Base-by-base conservation (phyloP, 2,329 filamentous ascomycete genomes). In the Fusarium anguioides region DNA sequence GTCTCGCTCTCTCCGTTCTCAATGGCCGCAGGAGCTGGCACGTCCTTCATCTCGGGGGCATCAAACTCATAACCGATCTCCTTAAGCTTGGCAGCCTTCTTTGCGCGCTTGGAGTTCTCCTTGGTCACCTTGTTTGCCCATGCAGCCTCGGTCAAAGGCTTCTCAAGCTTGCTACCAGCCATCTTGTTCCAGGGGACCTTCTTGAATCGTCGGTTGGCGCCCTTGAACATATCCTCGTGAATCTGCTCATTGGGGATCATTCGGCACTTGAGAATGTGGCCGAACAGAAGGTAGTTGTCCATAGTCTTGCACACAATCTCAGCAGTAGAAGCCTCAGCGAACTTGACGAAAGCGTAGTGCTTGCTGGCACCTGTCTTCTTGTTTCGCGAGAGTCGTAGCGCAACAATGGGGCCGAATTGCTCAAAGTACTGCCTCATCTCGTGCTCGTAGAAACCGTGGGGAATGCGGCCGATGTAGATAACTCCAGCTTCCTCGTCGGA, bases 241-340 rank as follows among this genome's bases (percentile, higher is more conserved):
- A 97, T 83, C 75, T 94, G 89, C 62, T 92, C 92, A 57, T 88
- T 82, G 6, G 92, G 88, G 6, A 97, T 86, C 23, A 89, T 82
- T 76, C 93, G 92, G 80, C 94, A 95, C 80, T 96, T 95, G 71
- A 99, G 84, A 64, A 98, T 91, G 77, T 97, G 95, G 8, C 93
- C 93, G 78, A 97, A 98, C 75, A 99, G 86, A 36, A 98, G 88
- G 80, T 99, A 99, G 81, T 94, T 96, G 84, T 97, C 89, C 96
- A 99, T 99, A 21, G 96, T 97, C 81, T 94, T 92, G 47, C 93
- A 91, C 27, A 97, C 95, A 71, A 98, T 94, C 73, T 93, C 91
- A 36, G 96, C 95, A n/a, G 86, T 87, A 68, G 80, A 81, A 46
- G 94, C 92, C 57, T 93, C 90, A 31, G 84, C 82, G 75, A 99